Evolutionary conservation across 2,329 filamentous ascomycete genomes (phyloP).

Genomic region (Xylaria sp.): DNA sequence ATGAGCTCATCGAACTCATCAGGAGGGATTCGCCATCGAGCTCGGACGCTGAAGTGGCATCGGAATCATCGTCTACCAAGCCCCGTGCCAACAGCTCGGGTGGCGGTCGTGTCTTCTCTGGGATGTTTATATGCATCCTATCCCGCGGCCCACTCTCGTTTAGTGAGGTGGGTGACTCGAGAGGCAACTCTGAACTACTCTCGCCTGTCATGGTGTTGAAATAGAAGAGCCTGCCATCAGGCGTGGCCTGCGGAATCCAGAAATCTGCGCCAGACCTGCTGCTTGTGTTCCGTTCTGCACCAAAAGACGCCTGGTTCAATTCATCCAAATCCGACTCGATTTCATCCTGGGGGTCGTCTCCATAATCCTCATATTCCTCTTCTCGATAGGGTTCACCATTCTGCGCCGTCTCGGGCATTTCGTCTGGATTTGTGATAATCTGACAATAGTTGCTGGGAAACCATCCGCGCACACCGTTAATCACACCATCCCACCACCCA

Average conservation of each 20-base stretch:
- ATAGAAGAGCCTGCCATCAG: slow-evolving; percentile 92
- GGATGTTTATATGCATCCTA: slow-evolving; percentile 84
- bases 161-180: slow-evolving; percentile 83
- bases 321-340: slow-evolving; percentile 68
- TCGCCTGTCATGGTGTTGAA: slow-evolving; percentile 98
- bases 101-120: slow-evolving; percentile 87
- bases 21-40: slow-evolving; percentile 78
- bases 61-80: slow-evolving; percentile 87
- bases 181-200: slow-evolving; percentile 89
- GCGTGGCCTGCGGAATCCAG: slow-evolving; percentile 97
- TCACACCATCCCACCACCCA: slow-evolving; percentile 99
- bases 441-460: slow-evolving; percentile 99
- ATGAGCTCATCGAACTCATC: slow-evolving; percentile 70
- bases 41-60: slow-evolving; percentile 81
- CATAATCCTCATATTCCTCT: slow-evolving; percentile 67
- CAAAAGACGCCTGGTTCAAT: slow-evolving; percentile 67
- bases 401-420: slow-evolving; percentile 67
- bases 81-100: slow-evolving; percentile 90
- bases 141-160: slow-evolving; percentile 87
- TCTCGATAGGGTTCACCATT: slow-evolving; percentile 60
- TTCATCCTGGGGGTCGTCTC: slow-evolving; percentile 70
- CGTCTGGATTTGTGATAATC: slow-evolving; percentile 77
- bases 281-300: slow-evolving; percentile 58
- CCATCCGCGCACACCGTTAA: slow-evolving; percentile 96
- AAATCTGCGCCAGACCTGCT: slow-evolving; percentile 86